Conservation (phyloP, 2,329 filamentous ascomycete species). For the Ophiostoma ulmi region DNA sequence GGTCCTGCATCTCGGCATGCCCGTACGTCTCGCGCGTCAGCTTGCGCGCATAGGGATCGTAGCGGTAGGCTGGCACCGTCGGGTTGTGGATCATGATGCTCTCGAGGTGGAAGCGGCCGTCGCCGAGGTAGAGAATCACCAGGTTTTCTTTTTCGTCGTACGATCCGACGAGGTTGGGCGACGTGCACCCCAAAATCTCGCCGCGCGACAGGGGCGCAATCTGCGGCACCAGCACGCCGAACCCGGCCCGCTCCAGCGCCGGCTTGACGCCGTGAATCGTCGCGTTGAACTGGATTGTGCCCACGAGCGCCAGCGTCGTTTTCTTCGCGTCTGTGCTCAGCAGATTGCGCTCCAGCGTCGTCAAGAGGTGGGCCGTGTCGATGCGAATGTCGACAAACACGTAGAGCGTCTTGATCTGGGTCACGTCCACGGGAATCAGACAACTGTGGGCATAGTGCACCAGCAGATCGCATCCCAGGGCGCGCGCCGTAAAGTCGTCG, state of each 20-base stretch:
- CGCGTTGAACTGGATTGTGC: conserved; percentile 98
- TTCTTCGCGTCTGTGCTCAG: conserved; percentile 81
- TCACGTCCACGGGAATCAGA: conserved; percentile 91
- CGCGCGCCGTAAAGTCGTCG: conserved; percentile 93
- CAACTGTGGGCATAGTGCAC: conserved; percentile 98
- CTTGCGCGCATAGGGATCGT: conserved; percentile 91
- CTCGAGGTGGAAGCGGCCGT: conserved; percentile 92
- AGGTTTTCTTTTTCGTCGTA: conserved; percentile 56
- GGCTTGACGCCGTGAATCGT: conserved; percentile 82
- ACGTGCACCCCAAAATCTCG: conserved; percentile 96
- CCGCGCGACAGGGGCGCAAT: conserved; percentile 89
- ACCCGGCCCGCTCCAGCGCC: conserved; percentile 75
- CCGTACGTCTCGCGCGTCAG: conserved; percentile 89
- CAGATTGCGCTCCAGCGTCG: conserved; percentile 79
- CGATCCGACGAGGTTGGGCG: conserved; percentile 49
- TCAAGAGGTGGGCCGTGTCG: conserved; percentile 79
- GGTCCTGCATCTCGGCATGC: conserved; percentile 80
- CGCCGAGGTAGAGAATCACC: conserved; percentile 80
- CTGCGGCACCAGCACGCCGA: conserved; percentile 80
- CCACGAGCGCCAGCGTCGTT: conserved; percentile 86
- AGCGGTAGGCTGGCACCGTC: conserved; percentile 80
- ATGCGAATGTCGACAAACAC: conserved; percentile 98
- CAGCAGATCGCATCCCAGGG: conserved; percentile 86
- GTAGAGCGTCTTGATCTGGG: conserved; percentile 93
- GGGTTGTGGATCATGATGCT: conserved; percentile 99